Conservation (phyloP, 2,329 filamentous ascomycete species). For the Fusarium goolgardi region DNA sequence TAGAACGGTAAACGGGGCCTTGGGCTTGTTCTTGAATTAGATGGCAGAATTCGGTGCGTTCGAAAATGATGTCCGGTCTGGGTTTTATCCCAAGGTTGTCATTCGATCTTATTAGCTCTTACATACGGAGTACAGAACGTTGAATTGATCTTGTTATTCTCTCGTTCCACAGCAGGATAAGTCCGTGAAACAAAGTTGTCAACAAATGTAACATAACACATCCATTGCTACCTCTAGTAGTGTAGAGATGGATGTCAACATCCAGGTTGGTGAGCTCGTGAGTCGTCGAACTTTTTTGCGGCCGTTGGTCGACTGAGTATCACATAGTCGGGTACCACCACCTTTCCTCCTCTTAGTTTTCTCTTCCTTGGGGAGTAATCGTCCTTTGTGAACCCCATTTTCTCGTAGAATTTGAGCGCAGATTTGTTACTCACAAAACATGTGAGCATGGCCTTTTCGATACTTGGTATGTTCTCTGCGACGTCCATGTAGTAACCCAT, state of each 20-base stretch:
- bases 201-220: not conserved
- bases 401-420: conserved; percentile 70
- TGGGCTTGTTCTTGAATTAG: not conserved
- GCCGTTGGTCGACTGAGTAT: conserved; percentile 66
- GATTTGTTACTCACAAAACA: conserved; percentile 72
- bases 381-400: conserved; percentile 67
- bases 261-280: conserved; percentile 29
- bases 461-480: conserved; percentile 63
- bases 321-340: conserved; percentile 67
- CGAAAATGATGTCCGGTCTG: not conserved
- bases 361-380: conserved; percentile 65
- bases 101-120: not conserved
- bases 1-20: not conserved
- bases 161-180: not conserved
- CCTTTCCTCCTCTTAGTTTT: conserved; percentile 65
- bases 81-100: not conserved
- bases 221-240: not conserved
- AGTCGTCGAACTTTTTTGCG: conserved; percentile 13
- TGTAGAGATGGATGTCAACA: not conserved
- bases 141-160: not conserved
- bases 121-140: not conserved
- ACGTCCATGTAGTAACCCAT: conserved; percentile 67
- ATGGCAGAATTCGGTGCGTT: not conserved
- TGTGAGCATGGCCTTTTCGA: conserved; percentile 78
- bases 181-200: conserved; percentile 1